phyloP scores from a whole-genome alignment of 257 asterid genomes.

The Rhazya stricta region DNA sequence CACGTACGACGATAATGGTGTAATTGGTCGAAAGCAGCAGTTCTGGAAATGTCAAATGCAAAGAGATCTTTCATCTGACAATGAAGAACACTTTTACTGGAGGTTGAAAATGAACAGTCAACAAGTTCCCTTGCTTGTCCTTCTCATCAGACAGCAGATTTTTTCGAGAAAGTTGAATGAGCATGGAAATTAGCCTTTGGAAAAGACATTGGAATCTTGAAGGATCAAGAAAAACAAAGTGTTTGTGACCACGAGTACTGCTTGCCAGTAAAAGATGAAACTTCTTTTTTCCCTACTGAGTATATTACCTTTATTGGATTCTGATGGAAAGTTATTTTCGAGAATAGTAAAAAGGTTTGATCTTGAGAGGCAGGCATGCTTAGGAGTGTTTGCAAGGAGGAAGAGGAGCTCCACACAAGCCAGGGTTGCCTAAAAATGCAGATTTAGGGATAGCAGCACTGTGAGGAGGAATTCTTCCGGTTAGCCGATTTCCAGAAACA shows the following conservation, averaged over 20 bases:
- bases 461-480: slow-evolving; percentile 59
- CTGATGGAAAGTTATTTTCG: not conserved
- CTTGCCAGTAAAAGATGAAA: not conserved
- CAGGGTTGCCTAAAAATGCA: slow-evolving; percentile 45
- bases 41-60: not conserved
- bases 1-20: not conserved
- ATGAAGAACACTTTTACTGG: not conserved
- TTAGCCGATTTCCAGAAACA: slow-evolving; percentile 47
- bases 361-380: not conserved
- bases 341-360: not conserved
- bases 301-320: not conserved
- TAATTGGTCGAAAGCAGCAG: not conserved
- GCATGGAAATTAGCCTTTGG: not conserved
- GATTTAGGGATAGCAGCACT: slow-evolving; percentile 33
- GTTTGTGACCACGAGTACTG: not conserved
- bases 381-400: slow-evolving; percentile 44
- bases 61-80: slow-evolving; percentile 5
- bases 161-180: no score
- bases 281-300: not conserved
- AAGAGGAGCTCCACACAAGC: slow-evolving; percentile 74
- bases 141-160: not conserved
- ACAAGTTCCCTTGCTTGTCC: not conserved
- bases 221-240: not conserved
- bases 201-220: not conserved
- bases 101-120: not conserved